Evolutionary conservation across 441 rosid genomes (phyloP).

Genomic region (Melastoma candidum): DNA sequence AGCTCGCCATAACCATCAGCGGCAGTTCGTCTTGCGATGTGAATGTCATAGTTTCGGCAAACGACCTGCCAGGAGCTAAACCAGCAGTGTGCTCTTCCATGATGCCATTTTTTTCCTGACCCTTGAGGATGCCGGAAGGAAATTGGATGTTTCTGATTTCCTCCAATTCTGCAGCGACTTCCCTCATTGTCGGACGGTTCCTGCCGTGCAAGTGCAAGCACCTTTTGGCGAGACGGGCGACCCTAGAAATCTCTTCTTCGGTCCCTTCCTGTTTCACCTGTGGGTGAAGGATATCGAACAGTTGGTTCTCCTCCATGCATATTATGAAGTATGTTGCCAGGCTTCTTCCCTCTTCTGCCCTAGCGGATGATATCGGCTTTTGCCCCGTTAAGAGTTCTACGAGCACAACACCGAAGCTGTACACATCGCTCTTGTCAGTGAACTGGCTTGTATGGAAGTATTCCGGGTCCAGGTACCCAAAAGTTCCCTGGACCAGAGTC

Average conservation of each 20-base stretch:
- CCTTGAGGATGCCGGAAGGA: too few species aligned
- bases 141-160: too few species aligned
- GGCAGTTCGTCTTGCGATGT: too few species aligned
- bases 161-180: too few species aligned
- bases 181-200: background rate
- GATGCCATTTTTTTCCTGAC: too few species aligned
- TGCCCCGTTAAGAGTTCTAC: conserved; percentile 1
- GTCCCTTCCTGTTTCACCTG: background rate
- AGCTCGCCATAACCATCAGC: too few species aligned
- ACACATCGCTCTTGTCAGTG: conserved; percentile 2
- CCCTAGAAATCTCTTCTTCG: background rate
- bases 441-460: conserved; percentile 2
- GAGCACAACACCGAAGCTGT: background rate
- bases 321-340: background rate
- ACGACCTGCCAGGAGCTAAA: too few species aligned
- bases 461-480: conserved; percentile 2
- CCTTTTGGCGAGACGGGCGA: background rate
- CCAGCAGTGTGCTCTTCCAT: too few species aligned
- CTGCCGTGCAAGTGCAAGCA: background rate
- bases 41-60: too few species aligned
- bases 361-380: background rate
- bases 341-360: background rate
- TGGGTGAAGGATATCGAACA: conserved; percentile 1
- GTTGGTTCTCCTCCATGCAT: background rate
- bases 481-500: background rate